Percentiles rank a stretch among this genome's conserved stretches.
Evolutionary conservation across 345 rosid species (phyloP).

Genomic region (Melaleuca quinquenervia): DNA sequence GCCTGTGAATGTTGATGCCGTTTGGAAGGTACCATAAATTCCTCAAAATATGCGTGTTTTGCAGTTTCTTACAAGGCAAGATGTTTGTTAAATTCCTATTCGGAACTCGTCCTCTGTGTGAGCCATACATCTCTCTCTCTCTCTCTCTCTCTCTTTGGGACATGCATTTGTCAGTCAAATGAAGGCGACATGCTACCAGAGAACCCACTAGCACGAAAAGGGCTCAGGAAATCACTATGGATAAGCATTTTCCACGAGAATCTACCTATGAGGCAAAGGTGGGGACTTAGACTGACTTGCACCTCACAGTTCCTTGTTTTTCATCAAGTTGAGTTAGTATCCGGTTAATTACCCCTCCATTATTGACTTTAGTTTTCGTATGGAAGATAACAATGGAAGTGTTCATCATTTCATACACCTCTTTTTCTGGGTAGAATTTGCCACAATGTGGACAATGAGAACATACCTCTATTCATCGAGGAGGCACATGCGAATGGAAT

Average conservation of each 20-base stretch:
- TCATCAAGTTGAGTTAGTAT: neutral
- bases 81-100: neutral
- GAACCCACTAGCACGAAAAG: neutral
- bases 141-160: neutral
- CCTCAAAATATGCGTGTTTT: neutral
- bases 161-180: neutral
- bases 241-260: neutral
- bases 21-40: neutral
- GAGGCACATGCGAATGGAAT: slow-evolving; percentile 78
- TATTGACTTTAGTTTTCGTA: neutral
- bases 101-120: neutral
- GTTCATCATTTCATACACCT: neutral
- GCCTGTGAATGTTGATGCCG: neutral
- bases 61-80: neutral
- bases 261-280: neutral
- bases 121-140: neutral
- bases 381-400: neutral
- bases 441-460: slow-evolving; percentile 65
- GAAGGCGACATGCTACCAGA: neutral
- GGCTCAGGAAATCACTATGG: neutral
- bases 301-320: neutral
- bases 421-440: slow-evolving; percentile 37
- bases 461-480: slow-evolving; percentile 64
- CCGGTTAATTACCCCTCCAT: neutral
- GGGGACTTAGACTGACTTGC: neutral